Evolutionary conservation across 2,329 filamentous ascomycete species (phyloP).

Genomic region (Diaporthe nobilis): DNA sequence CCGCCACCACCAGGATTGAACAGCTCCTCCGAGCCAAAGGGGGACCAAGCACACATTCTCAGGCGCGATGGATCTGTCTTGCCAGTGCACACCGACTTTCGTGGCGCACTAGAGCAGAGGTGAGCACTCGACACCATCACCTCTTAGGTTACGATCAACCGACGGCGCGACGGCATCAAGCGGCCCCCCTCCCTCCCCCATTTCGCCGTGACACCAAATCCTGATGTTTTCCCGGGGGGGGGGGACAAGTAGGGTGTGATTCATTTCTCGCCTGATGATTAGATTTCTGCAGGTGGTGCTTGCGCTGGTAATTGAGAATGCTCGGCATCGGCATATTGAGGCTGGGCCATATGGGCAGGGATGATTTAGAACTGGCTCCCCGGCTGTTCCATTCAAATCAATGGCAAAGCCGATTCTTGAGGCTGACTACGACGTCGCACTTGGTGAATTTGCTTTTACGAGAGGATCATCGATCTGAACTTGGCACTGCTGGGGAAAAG

Average conservation of each 20-base stretch:
- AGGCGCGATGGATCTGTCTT: background rate
- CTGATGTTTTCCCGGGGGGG: background rate
- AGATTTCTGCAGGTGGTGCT: conserved; percentile 8
- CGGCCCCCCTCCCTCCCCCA: no score
- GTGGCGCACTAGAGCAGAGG: background rate
- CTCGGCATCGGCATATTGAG: background rate
- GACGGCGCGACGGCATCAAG: conserved; percentile 1
- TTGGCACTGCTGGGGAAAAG: background rate
- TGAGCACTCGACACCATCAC: conserved; percentile 8
- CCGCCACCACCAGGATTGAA: background rate
- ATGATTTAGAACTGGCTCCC: conserved; percentile 3
- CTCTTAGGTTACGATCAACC: background rate
- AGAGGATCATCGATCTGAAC: conserved; percentile 12
- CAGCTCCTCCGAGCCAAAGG: background rate
- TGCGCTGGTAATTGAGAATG: background rate
- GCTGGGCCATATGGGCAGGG: background rate
- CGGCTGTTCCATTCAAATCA: background rate
- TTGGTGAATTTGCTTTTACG: conserved; percentile 6
- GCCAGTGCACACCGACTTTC: background rate
- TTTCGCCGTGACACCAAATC: background rate
- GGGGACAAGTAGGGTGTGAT: background rate
- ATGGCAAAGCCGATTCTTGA: background rate
- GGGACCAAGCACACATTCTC: background rate
- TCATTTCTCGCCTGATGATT: background rate
- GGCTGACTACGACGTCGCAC: conserved; percentile 1